phyloP scores from a whole-genome alignment of 768 basidiomycete genomes.

The Serendipita sp. region DNA sequence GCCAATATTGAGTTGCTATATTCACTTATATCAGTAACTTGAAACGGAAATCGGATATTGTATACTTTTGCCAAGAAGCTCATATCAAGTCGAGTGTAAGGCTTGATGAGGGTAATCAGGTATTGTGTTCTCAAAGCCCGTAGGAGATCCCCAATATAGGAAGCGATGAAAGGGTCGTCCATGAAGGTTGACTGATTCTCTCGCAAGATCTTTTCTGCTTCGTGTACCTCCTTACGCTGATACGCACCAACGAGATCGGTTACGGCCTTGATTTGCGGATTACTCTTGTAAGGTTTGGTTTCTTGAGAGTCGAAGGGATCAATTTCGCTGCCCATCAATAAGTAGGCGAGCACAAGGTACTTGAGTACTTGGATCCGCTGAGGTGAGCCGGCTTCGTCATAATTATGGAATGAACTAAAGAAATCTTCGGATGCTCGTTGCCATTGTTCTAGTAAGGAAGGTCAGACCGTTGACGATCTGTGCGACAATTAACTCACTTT shows the following conservation, averaged over 20 bases:
- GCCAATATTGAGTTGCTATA: conserved; percentile 88
- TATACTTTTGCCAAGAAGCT: conserved; percentile 81
- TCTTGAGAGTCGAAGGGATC: conserved; percentile 99
- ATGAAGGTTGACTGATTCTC: conserved; percentile 92
- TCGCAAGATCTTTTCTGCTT: conserved; percentile 89
- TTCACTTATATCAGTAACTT: background rate
- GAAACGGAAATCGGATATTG: background rate
- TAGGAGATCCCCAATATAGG: conserved; percentile 92
- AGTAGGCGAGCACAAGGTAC: conserved; percentile 92
- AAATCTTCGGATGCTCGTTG: conserved; percentile 93
- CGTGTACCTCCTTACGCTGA: conserved; percentile 87
- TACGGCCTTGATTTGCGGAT: conserved; percentile 96
- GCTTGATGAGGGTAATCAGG: conserved; percentile 93
- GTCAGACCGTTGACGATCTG: background rate
- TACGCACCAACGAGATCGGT: conserved; percentile 94
- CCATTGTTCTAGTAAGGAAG: conserved; percentile 59
- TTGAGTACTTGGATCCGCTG: conserved; percentile 97
- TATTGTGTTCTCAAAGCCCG: conserved; percentile 90
- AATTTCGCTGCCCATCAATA: conserved; percentile 96
- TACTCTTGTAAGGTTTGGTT: conserved; percentile 97
- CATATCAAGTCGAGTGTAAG: conserved; percentile 87
- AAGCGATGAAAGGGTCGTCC: conserved; percentile 84
- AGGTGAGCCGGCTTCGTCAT: conserved; percentile 93
- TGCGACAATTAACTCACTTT: conserved; percentile 39
- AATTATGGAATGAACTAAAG: conserved; percentile 96